Evolutionary conservation across 2,329 filamentous ascomycete species (phyloP), one percentile per base, ranked within the genome.

Genomic region (Neopestalotiopsis sp.): DNA sequence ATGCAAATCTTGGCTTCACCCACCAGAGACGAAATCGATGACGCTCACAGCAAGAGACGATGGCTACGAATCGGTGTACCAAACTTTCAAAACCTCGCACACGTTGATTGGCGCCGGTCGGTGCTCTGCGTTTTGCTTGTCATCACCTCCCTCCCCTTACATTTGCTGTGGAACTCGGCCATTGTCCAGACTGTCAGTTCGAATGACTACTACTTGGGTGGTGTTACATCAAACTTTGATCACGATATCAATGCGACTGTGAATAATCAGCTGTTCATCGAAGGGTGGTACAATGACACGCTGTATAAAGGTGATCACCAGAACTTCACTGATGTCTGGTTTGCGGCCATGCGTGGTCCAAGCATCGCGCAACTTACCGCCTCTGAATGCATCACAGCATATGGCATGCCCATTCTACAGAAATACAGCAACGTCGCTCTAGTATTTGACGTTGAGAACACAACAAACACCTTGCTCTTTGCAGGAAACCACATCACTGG

Each of bases 101-200:
- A 65, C 28, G 38, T 65, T 20, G 60, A 63, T 3, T 45, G 61
- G 45, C n/a, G n/a, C 3, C 45, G 67, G 52, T 20, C 49, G 4
- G 61, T 58, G 0, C 34, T 65, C 7, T 65, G 67, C n/a, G 9
- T 64, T 5, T 5, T 68, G n/a, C 38, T 68, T 28, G 40, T 28
- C 1, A 17, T 60, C 1, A 49, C 40, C 14, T 64, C 67, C 1
- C 32, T 68, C 0, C 67, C 67, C 28, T 14, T 68, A 60, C 67
- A 68, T 38, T 14, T 68, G 7, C 5, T 68, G 20, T 68, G 67
- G 67, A 68, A 68, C 42, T 56, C 67, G 45, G 60, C 60, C n/a
- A 24, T 68, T 28, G 61, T 65, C 32, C 45, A 68, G 32, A 68
- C 67, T 24, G 49, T 65, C 30, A 59, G 67, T 30, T 56, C 60